These are phyloP conservation scores for Verbascum thapsus DNA, from an alignment of 257 asterid species.

Conservation along the genomic window DNA sequence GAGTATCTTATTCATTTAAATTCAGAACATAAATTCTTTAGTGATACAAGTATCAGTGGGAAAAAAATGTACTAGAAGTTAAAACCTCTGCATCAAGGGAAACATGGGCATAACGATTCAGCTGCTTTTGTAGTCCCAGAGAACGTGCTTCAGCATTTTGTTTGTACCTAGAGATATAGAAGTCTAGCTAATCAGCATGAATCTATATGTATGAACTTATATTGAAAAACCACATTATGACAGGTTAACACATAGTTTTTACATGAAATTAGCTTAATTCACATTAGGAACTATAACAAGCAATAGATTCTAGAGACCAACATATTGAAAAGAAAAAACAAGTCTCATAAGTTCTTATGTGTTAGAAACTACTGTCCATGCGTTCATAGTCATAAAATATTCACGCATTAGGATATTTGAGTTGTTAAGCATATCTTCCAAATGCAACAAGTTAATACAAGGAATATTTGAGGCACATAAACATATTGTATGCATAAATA, in stretches of 20 bases:
- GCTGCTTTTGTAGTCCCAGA: constrained; percentile 71
- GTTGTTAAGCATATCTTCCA: constrained; percentile 17
- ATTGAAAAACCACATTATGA: background rate
- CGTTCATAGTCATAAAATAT: background rate
- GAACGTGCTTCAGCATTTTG: constrained; percentile 63
- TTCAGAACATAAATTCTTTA: background rate
- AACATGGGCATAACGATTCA: constrained; percentile 77
- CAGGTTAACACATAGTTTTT: background rate
- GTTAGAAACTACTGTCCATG: background rate
- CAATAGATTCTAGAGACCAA: constrained; percentile 21
- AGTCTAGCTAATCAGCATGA: constrained; percentile 27
- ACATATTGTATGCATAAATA: too few species aligned
- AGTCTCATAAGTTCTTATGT: background rate
- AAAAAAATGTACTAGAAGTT: background rate
- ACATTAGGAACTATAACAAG: constrained; percentile 9
- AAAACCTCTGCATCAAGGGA: constrained; percentile 85
- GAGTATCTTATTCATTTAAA: constrained; percentile 7
- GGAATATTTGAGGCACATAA: background rate
- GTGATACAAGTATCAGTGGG: constrained; percentile 17
- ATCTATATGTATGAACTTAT: constrained; percentile 22
- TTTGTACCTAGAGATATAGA: constrained; percentile 61
- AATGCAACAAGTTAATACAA: constrained; percentile 1
- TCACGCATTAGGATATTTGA: background rate
- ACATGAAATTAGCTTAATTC: constrained; percentile 7
- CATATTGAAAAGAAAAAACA: background rate